phyloP scores from a whole-genome alignment of 306 rosid species.

The Trifolium subterraneum region DNA sequence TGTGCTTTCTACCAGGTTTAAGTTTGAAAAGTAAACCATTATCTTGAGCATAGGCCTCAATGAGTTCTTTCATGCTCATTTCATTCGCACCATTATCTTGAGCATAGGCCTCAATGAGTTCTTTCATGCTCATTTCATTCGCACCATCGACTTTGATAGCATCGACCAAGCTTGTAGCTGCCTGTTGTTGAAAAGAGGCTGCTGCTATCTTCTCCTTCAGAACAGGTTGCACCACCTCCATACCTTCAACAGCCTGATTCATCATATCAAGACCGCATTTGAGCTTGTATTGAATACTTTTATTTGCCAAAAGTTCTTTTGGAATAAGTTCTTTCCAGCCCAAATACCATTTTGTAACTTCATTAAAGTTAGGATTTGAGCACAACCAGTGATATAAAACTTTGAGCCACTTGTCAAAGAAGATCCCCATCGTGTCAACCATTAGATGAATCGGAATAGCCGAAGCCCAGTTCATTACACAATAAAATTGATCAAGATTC shows the following conservation, averaged over 20 bases:
- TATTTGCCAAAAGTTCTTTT: conserved; percentile 77
- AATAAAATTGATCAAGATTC: conserved; percentile 80
- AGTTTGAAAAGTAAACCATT: conserved; percentile 70
- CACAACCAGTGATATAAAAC: conserved; percentile 84
- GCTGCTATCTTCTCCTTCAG: conserved; percentile 78
- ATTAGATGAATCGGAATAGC: conserved; percentile 79
- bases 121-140: conserved; percentile 79
- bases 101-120: conserved; percentile 80
- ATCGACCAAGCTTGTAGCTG: conserved; percentile 60
- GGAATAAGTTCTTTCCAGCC: conserved; percentile 94
- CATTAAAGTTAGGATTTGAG: conserved; percentile 81
- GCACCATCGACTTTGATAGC: conserved; percentile 54
- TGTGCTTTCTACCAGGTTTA: conserved; percentile 76
- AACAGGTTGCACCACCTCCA: conserved; percentile 91
- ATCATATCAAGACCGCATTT: conserved; percentile 83
- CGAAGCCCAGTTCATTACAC: conserved; percentile 91
- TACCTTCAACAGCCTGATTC: conserved; percentile 82
- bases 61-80: conserved; percentile 83
- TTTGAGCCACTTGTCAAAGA: conserved; percentile 88
- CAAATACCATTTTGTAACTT: conserved; percentile 82
- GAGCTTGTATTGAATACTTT: conserved; percentile 70
- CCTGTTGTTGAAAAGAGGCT: conserved; percentile 67
- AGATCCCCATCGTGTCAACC: conserved; percentile 87
- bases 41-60: conserved; percentile 77
- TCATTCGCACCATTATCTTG: conserved; percentile 63